phyloP scores from a whole-genome alignment of 305 asterid genomes.

The Fraxinus sp. region DNA sequence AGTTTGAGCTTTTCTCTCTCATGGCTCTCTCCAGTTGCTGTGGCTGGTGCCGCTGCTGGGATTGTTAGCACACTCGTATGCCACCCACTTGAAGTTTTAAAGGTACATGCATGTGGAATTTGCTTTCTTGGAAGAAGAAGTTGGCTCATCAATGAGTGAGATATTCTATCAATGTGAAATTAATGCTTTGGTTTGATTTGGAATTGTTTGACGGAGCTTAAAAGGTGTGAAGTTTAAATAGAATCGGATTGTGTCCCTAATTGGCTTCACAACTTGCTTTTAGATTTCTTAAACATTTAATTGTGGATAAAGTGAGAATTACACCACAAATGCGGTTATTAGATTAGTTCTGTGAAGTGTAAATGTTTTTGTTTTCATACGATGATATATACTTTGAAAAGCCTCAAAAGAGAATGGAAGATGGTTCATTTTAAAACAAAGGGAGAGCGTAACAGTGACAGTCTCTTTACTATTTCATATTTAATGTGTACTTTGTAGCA shows the following conservation, averaged over 20 bases:
- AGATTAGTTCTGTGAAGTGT: neutral
- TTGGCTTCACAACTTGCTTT: neutral
- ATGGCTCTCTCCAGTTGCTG: constrained; percentile 91
- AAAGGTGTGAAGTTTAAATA: neutral
- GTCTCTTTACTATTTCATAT: neutral
- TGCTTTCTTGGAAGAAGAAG: neutral
- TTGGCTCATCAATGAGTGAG: neutral
- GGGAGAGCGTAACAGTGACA: neutral
- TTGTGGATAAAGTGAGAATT: neutral
- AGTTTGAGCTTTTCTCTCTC: constrained; percentile 50
- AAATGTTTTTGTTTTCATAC: neutral
- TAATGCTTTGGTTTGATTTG: neutral
- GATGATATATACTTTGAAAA: neutral
- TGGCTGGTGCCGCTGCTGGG: constrained; percentile 97
- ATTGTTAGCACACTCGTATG: constrained; percentile 83
- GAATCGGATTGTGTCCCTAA: neutral
- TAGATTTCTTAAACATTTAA: neutral
- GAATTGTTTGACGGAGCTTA: neutral
- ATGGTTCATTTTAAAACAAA: neutral
- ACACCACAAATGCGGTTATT: neutral
- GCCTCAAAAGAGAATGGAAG: neutral
- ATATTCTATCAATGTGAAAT: neutral
- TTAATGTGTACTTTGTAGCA: neutral
- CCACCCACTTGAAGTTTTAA: constrained; percentile 93
- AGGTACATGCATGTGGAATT: constrained; percentile 44